Base-by-base conservation (phyloP, 495 filamentous ascomycete genomes). In the Penicillium coprophilum region DNA sequence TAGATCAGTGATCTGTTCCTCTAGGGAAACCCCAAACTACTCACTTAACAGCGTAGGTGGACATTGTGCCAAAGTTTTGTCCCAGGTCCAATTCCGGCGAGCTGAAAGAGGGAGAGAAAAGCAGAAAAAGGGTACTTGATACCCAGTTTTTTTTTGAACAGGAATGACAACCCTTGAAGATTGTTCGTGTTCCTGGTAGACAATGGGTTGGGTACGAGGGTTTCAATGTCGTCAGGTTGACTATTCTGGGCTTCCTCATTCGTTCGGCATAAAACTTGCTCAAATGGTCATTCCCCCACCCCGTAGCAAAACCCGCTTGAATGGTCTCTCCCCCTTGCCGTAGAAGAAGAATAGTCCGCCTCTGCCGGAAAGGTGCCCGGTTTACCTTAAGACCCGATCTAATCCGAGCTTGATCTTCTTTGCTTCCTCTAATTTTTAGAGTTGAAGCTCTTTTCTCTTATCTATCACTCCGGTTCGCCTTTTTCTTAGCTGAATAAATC, bases 271-370 rank as follows among this genome's bases (percentile, higher is more conserved):
- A 2, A 55, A 64, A 64, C 62, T 46, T 73, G 62, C 71, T 31
- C 53, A 19, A 7, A 20, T 62, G 68, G 70, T 58, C 3, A 2
- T 7, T 38, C 7, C 7, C 34, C 34, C 2, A 2, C n/a, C n/a
- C 34, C 34, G 34, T 38, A 17, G n/a, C 24, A 46, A 1, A 55
- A 65, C 64, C 46, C 71, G 63, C 71, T 39, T 50, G 15, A 11
- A 31, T 62, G 69, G 70, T 59, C 3, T 6, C 12, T 64, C 13
- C 50, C 13, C 53, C 12, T 12, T 0, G 0, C 71, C 64, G 64
- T 31, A 74, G 24, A 73, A 72, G 66, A 74, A 74, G 65, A 65
- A 72, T 73, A 68, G 66, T 74, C 73, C 50, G 49, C 38, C 72
- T 69, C 61, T 69, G 62, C 63, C 66, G 66, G 56, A 39, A 31